Base-by-base conservation (phyloP, 345 rosid genomes). In the Murraya paniculata region DNA sequence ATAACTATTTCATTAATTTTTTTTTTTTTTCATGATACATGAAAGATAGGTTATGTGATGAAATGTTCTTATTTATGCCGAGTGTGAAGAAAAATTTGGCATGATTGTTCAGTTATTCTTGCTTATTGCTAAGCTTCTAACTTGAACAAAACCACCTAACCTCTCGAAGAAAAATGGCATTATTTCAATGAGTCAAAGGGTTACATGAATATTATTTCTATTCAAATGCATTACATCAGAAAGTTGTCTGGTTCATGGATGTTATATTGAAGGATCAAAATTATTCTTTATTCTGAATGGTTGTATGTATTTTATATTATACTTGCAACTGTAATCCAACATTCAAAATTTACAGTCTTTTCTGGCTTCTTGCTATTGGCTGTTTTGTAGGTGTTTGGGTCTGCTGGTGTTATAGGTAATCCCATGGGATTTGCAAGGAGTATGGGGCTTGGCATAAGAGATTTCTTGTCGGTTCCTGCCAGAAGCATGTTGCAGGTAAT, bases 381-480 rank as follows among this genome's bases (percentile, higher is more conserved):
- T 78, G 72, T 83, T 74, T 62, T 80, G 73, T 84, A 95, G 99
- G 93, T 95, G 69, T 88, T 95, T 78, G 99, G 97, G 73, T 95
- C 99, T 84, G 98, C 99, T 85, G 98, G 99, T 64, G 94, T 93
- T 70, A 95, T 95, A 57, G 99, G 99, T 70, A 95, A 95, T 87
- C 99, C 99, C 41, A 85, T 95, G 89, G 99, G 98, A 71, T 93
- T 95, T 84, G 98, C 93, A 21, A 88, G 99, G 88, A 95, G 89
- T 88, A 84, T 95, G 78, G 93, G 92, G 48, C 88, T 86, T 84
- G 99, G 99, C 81, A 83, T 95, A 77, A 90, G 88, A 81, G 98
- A 95, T 87, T 95, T 95, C 80, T 81, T 95, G 68, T 92, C 97
- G 33, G 99, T 86, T 84, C 99, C 99, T 74, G 87, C 94, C 64